Base-by-base conservation (phyloP, 2,329 filamentous ascomycete genomes). In the Sporothrix curviconia region DNA sequence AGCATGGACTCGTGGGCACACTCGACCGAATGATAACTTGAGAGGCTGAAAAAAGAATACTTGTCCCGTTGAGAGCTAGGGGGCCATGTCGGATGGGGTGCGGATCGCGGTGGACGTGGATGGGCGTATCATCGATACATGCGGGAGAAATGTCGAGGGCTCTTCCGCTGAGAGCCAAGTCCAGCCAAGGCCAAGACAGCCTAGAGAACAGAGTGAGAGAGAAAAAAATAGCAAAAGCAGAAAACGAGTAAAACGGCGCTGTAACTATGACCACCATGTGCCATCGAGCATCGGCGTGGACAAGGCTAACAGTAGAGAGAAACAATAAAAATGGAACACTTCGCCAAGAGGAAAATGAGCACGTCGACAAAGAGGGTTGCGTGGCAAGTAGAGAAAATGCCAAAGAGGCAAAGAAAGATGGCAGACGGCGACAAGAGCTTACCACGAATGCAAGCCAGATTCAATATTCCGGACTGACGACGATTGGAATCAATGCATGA, bases 151-250 rank as follows among this genome's bases (percentile, higher is more conserved):
- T 15, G 34, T 17, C 15, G n/a, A 39, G 6, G 30, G 32, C 36
- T 7, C 14, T 42, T 14, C 8, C 24, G 19, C 24, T 24, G 24
- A 51, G 19, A 34, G 47, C 47, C 47, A 51, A 51, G 47, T 25
- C 19, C 36, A 14, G 47, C 32, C 19, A 51, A 51, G 47, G n/a
- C 19, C 47, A 51, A 51, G 47, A 51, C 47, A 51, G 47, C 25
- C 34, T 28, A 15, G 36, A n/a, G n/a, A n/a, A n/a, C n/a, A n/a
- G n/a, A n/a, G n/a, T n/a, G n/a, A n/a, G 25, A 52, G n/a, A 43
- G 3, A 3, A 34, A 36, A 12, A 34, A 46, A 17, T 6, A 25
- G 22, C 8, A 44, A 1, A 7, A 44, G 22, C 11, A 28, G 17
- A 43, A 44, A 44, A n/a, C n/a, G n/a, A n/a, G n/a, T 22, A 24